A percentile compares a stretch with the other conserved stretches of the same genome.
phyloP scores from a whole-genome alignment of 768 basidiomycete species.

The Kwoniella pini region DNA sequence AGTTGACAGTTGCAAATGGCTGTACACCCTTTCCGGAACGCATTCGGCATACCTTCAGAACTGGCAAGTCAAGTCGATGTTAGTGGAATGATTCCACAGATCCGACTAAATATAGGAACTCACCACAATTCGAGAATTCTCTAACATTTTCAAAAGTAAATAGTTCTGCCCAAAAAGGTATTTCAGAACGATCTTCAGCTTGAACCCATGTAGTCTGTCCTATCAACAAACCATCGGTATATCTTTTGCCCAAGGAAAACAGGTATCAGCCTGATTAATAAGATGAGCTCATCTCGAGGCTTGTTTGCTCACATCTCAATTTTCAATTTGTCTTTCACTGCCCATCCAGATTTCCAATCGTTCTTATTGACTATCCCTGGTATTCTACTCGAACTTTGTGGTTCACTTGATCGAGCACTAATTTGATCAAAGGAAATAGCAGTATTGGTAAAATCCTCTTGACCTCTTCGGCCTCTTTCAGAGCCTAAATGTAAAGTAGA shows the following conservation, averaged over 20 bases:
- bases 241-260: slow-evolving; percentile 3
- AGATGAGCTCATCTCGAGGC: not conserved
- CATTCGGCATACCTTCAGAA: slow-evolving; percentile 7
- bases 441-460: not conserved
- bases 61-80: no score
- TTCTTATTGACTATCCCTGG: not conserved
- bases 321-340: slow-evolving; percentile 3
- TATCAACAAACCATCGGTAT: slow-evolving; percentile 7
- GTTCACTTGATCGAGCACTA: slow-evolving; percentile 6
- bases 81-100: not conserved
- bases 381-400: not conserved
- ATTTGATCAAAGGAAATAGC: not conserved
- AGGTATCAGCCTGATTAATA: not conserved
- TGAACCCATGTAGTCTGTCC: slow-evolving; percentile 24
- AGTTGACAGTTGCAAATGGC: slow-evolving; percentile 9
- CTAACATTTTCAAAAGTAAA: slow-evolving; percentile 23
- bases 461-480: not conserved
- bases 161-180: slow-evolving; percentile 28
- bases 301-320: slow-evolving; percentile 22
- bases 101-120: not conserved
- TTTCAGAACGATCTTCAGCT: slow-evolving; percentile 6
- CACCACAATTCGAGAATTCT: slow-evolving; percentile 20
- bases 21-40: slow-evolving; percentile 1
- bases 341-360: slow-evolving; percentile 12
- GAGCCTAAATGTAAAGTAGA: not conserved